phyloP scores from a whole-genome alignment of 1,284 basidiomycete species.

The Paramarasmius palmivorus region DNA sequence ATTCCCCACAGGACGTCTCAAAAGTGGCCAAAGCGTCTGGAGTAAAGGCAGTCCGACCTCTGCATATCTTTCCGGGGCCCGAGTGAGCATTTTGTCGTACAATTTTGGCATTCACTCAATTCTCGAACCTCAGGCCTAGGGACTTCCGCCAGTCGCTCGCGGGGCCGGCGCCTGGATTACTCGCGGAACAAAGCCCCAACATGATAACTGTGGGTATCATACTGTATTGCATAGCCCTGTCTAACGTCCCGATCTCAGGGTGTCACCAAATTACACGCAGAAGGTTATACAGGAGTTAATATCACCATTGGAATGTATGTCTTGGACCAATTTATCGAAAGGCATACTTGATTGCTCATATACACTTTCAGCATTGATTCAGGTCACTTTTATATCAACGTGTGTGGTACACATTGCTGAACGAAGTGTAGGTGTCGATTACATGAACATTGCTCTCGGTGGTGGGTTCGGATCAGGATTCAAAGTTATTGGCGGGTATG shows the following conservation, averaged over 20 bases:
- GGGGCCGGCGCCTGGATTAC: neutral
- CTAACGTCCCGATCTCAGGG: constrained; percentile 26
- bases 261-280: constrained; percentile 49
- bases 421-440: constrained; percentile 42
- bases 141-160: constrained; percentile 33
- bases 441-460: constrained; percentile 54
- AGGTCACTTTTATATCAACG: neutral
- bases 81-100: too few relatives aligned
- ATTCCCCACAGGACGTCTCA: neutral
- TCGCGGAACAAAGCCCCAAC: constrained; percentile 26
- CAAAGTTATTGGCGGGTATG: constrained; percentile 47
- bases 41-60: too few relatives aligned
- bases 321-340: neutral
- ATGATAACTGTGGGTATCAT: neutral
- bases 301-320: constrained; percentile 49
- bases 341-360: neutral
- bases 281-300: constrained; percentile 50
- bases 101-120: too few relatives aligned
- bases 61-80: too few relatives aligned
- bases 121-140: too few relatives aligned
- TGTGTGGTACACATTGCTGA: neutral
- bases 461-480: constrained; percentile 50
- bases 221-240: too few relatives aligned
- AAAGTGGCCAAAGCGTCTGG: neutral
- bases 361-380: constrained; percentile 13